These are phyloP conservation scores for Penicillium dipodomyicola DNA, from an alignment of 495 filamentous ascomycete species.

Conservation along the genomic window DNA sequence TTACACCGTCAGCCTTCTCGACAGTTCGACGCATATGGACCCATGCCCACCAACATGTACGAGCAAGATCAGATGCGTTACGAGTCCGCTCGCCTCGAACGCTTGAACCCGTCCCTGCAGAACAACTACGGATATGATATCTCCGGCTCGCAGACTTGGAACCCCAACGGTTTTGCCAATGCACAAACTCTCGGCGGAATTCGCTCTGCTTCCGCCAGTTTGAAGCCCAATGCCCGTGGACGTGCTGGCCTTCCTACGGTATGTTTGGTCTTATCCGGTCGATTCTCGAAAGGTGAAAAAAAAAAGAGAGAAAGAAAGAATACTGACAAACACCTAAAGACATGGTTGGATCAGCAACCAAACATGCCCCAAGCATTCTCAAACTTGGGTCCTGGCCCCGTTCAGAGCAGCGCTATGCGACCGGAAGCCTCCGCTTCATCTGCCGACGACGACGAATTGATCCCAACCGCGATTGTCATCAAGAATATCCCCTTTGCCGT, in stretches of 20 bases:
- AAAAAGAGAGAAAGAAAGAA: no score
- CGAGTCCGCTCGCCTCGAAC: slow-evolving; percentile 59
- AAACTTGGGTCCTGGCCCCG: slow-evolving; percentile 51
- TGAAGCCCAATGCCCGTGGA: slow-evolving; percentile 55
- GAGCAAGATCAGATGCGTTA: slow-evolving; percentile 60
- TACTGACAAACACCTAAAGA: slow-evolving; percentile 33
- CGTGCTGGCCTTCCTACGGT: slow-evolving; percentile 59
- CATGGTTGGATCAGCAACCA: slow-evolving; percentile 60
- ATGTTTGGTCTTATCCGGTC: slow-evolving; percentile 27
- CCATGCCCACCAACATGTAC: slow-evolving; percentile 60
- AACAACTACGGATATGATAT: slow-evolving; percentile 59
- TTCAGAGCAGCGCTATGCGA: slow-evolving; percentile 53
- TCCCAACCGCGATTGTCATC: slow-evolving; percentile 97
- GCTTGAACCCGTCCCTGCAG: slow-evolving; percentile 54
- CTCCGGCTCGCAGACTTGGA: slow-evolving; percentile 66
- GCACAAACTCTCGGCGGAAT: slow-evolving; percentile 52
- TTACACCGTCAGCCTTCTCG: slow-evolving; percentile 66
- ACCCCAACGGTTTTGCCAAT: slow-evolving; percentile 54
- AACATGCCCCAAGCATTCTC: slow-evolving; percentile 53
- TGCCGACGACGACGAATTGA: slow-evolving; percentile 76
- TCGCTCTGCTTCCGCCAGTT: slow-evolving; percentile 53
- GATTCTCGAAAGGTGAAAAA: not conserved
- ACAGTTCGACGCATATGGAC: slow-evolving; percentile 65
- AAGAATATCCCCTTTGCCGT: slow-evolving; percentile 99
- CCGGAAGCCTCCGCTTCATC: slow-evolving; percentile 48